Base-by-base conservation (phyloP, 805 yeast species). In the Saccharomyces paradoxus region DNA sequence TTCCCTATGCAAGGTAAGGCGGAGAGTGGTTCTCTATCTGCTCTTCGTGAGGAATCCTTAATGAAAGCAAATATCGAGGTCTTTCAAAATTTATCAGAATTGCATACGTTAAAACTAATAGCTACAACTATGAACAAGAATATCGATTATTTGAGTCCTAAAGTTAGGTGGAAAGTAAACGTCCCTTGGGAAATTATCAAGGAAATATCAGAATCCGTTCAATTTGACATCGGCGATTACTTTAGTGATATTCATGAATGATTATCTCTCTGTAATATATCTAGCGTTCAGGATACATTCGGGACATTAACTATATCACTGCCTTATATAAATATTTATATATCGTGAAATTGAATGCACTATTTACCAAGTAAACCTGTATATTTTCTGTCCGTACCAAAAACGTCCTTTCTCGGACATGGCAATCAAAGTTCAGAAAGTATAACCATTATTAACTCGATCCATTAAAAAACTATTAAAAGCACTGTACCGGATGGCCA, bases 121-220 rank as follows among this genome's bases (percentile, higher is more conserved):
- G 66, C 76, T 9, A 63, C 77, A 64, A 67, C 78, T 60, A 58
- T 75, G 58, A 56, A 74, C 60, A 59, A 70, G 67, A 71, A 70
- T 48, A 64, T 68, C 13, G 90, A 86, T 63, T 78, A 79, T 26
- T 70, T 89, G 46, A 85, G 82, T 53, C 81, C 89, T 21, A 80
- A 81, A 54, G 79, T 87, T 1, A 81, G 84, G 62, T 90, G 96
- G 96, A 84, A 80, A 64, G 82, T 89, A 57, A 87, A 87, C 62
- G 81, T 86, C 8, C 77, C 82, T 46, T 89, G 89, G 87, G 78
- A 77, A 32, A 76, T 81, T 7, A 78, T 86, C 10, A 77, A 77
- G 57, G 75, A 77, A 50, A 73, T 89, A 41, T 82, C 96, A 0
- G 68, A 74, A 22, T 87, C 86, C 22, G 74, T 90, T 8, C 74